Evolutionary conservation across 768 basidiomycete genomes (phyloP).

Genomic region (Chalciporus sphaerocephalus): DNA sequence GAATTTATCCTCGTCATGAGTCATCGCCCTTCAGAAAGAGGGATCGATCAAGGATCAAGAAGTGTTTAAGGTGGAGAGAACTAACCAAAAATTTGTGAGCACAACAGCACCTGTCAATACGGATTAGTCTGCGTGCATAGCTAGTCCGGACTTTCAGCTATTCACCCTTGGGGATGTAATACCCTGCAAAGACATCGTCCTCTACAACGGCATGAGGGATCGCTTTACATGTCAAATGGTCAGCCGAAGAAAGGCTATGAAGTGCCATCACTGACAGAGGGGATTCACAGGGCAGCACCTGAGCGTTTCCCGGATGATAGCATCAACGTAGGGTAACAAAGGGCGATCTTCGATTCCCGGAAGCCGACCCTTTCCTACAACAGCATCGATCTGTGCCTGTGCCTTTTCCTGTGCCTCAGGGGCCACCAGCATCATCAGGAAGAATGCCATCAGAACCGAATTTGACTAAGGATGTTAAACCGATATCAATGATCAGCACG

Average conservation of each 20-base stretch:
- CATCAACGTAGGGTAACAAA: conserved; percentile 5
- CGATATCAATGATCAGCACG: background rate
- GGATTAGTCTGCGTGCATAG: background rate
- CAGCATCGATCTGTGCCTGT: conserved; percentile 10
- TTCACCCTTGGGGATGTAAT: conserved; percentile 43
- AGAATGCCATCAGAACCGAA: conserved; percentile 5
- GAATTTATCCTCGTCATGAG: conserved; percentile 27
- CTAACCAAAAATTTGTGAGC: conserved; percentile 11
- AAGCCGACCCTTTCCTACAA: conserved; percentile 4
- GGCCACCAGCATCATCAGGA: conserved; percentile 8
- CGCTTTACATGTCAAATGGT: background rate
- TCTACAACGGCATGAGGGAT: conserved; percentile 29
- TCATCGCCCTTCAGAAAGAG: conserved; percentile 11
- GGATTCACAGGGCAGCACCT: background rate
- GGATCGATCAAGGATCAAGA: background rate
- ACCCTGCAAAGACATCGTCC: conserved; percentile 41
- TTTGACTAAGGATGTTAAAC: background rate
- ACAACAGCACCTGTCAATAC: conserved; percentile 2
- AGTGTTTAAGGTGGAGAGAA: background rate
- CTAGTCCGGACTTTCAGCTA: background rate
- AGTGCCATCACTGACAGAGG: conserved; percentile 4
- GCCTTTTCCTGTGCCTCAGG: conserved; percentile 10
- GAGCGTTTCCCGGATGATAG: conserved; percentile 3
- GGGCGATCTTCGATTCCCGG: conserved; percentile 8
- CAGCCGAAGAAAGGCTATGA: no score